phyloP scores from a whole-genome alignment of 805 yeast genomes.

The Candida pini region DNA sequence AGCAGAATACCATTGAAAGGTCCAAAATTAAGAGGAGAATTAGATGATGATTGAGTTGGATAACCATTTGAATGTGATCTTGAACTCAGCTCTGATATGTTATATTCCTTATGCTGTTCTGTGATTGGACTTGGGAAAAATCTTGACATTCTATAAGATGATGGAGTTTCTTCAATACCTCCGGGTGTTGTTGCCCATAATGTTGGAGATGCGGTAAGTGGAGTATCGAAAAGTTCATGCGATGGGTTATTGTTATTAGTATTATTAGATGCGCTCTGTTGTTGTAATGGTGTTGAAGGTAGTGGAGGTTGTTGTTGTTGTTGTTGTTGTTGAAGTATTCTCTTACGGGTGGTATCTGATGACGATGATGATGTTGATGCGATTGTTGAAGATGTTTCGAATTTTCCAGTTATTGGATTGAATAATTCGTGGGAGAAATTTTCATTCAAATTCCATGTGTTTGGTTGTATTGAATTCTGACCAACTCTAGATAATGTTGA shows the following conservation, averaged over 20 bases:
- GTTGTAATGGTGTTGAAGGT: not conserved
- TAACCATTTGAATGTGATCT: slow-evolving; percentile 18
- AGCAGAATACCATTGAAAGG: too few species aligned
- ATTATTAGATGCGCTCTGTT: too few species aligned
- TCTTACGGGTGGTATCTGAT: too few species aligned
- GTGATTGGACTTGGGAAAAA: slow-evolving; percentile 31
- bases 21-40: slow-evolving; percentile 15
- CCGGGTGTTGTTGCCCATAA: slow-evolving; percentile 18
- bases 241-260: too few species aligned
- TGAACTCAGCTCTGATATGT: slow-evolving; percentile 5
- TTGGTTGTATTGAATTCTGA: slow-evolving; percentile 2
- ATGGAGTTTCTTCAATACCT: slow-evolving; percentile 20
- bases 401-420: not conserved
- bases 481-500: slow-evolving; percentile 1
- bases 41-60: slow-evolving; percentile 16
- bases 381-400: not conserved
- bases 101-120: slow-evolving; percentile 17
- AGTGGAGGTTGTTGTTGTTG: too few species aligned
- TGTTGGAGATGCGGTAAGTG: slow-evolving; percentile 19
- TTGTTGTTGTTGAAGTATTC: too few species aligned
- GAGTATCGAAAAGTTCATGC: slow-evolving; percentile 2
- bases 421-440: not conserved
- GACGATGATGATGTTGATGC: not conserved
- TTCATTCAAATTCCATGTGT: not conserved
- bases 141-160: slow-evolving; percentile 24